Evolutionary conservation across 1,284 basidiomycete species (phyloP).

Genomic region (Malassezia cuniculi): DNA sequence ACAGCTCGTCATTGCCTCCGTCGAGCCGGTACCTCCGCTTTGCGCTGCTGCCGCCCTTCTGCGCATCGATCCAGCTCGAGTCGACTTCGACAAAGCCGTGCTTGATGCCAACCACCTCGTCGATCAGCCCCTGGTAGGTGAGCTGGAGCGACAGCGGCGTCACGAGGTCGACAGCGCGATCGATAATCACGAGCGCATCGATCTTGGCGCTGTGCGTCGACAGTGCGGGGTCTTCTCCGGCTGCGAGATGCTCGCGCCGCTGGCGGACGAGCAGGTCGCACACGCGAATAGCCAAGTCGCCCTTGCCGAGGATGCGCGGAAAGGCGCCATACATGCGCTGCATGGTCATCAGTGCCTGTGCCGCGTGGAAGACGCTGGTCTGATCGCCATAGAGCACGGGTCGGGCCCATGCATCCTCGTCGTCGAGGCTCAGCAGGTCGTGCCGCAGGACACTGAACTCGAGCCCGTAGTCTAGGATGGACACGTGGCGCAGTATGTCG

Average conservation of each 20-base stretch:
- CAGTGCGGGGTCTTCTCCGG: conserved; percentile 19
- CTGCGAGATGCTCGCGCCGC: conserved; percentile 46
- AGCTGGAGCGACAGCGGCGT: conserved; percentile 89
- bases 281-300: conserved; percentile 65
- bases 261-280: conserved; percentile 60
- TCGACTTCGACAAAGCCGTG: conserved; percentile 87
- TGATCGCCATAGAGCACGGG: conserved; percentile 73
- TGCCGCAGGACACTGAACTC: conserved; percentile 84
- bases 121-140: conserved; percentile 93
- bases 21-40: conserved; percentile 61
- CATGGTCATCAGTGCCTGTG: conserved; percentile 69
- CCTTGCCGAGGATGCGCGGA: conserved; percentile 84
- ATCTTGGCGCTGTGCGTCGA: conserved; percentile 48
- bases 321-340: conserved; percentile 79
- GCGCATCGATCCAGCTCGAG: conserved; percentile 53
- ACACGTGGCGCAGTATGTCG: conserved; percentile 16
- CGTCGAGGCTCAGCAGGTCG: conserved; percentile 50
- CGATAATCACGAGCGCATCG: conserved; percentile 77
- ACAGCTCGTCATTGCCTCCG: conserved; percentile 64
- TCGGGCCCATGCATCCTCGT: conserved; percentile 23
- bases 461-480: conserved; percentile 59
- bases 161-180: conserved; percentile 85
- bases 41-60: conserved; percentile 18
- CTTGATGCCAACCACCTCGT: conserved; percentile 78
- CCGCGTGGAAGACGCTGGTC: conserved; percentile 73